Percentiles rank a stretch among this genome's conserved stretches.
Evolutionary conservation across 2,329 filamentous ascomycete genomes (phyloP).

Genomic region (Tolypocladium endophyticum): DNA sequence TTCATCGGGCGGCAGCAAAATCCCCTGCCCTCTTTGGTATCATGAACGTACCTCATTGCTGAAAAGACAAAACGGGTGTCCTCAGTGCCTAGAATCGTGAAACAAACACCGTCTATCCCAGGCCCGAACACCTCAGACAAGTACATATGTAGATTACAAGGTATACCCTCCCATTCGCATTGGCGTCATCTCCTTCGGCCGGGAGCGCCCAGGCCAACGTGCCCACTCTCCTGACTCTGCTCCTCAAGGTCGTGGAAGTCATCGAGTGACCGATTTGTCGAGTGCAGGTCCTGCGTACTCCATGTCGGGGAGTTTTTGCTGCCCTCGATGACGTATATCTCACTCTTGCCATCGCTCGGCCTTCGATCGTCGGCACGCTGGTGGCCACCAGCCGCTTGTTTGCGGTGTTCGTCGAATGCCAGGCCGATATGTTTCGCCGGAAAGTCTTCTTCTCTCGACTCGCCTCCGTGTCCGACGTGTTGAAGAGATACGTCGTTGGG

Average conservation of each 20-base stretch:
- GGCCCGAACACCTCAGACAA: not conserved
- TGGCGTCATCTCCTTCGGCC: not conserved
- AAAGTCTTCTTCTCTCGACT: constrained; percentile 1
- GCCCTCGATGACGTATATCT: constrained; percentile 25
- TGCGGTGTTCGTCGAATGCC: constrained; percentile 10
- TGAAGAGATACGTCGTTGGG: constrained; percentile 26
- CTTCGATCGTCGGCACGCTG: constrained; percentile 1
- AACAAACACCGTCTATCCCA: not conserved
- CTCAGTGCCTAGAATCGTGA: not conserved
- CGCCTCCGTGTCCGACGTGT: constrained; percentile 10
- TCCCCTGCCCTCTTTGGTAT: not conserved
- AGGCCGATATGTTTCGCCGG: constrained; percentile 5
- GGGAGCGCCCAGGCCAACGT: constrained; percentile 4
- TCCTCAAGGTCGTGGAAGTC: constrained; percentile 20
- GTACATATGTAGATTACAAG: not conserved
- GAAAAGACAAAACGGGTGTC: not conserved
- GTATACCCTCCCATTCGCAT: not conserved
- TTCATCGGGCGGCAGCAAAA: not conserved
- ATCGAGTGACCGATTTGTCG: constrained; percentile 14
- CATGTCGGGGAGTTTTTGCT: constrained; percentile 12
- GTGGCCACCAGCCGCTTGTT: not conserved
- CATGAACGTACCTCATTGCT: not conserved
- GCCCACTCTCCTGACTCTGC: constrained; percentile 14
- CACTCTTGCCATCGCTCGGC: constrained; percentile 18
- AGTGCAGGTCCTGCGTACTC: constrained; percentile 9